A percentile compares a stretch with the other conserved stretches of the same genome.
phyloP scores from a whole-genome alignment of 768 basidiomycete species.

The Agaricus subrufescens region DNA sequence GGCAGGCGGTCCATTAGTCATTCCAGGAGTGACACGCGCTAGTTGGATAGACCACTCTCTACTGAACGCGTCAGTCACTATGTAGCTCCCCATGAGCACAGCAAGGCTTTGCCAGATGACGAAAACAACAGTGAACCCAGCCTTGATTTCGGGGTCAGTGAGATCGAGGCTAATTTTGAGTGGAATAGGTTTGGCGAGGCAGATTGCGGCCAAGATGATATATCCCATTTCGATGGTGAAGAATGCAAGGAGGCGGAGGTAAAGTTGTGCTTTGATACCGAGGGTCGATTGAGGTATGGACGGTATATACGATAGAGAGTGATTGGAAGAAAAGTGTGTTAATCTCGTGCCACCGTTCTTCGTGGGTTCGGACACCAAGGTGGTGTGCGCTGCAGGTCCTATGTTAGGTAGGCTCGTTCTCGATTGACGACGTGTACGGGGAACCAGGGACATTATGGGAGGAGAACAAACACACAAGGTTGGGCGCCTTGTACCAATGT shows the following conservation, averaged over 20 bases:
- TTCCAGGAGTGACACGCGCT: neutral
- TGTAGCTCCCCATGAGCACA: neutral
- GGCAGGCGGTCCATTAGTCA: neutral
- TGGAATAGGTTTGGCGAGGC: slow-evolving; percentile 4
- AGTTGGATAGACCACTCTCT: slow-evolving; percentile 8
- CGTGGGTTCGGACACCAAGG: neutral
- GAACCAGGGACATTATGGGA: too few species aligned
- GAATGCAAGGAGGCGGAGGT: neutral
- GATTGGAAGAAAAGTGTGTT: too few species aligned
- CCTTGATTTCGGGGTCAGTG: slow-evolving; percentile 6
- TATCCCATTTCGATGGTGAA: neutral
- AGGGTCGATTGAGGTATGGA: neutral
- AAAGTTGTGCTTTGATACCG: neutral
- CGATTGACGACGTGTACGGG: neutral
- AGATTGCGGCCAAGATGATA: neutral
- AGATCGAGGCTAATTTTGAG: neutral
- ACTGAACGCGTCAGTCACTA: slow-evolving; percentile 7
- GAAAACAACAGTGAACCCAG: slow-evolving; percentile 8
- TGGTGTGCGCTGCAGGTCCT: neutral
- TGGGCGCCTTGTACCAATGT: too few species aligned
- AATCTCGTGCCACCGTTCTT: neutral
- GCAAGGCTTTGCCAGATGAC: slow-evolving; percentile 5
- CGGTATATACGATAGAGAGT: too few species aligned
- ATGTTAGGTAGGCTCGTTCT: neutral
- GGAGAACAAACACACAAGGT: too few species aligned